Evolutionary conservation across 495 filamentous ascomycete species (phyloP).

Genomic region (Penicillium ochrochloron): DNA sequence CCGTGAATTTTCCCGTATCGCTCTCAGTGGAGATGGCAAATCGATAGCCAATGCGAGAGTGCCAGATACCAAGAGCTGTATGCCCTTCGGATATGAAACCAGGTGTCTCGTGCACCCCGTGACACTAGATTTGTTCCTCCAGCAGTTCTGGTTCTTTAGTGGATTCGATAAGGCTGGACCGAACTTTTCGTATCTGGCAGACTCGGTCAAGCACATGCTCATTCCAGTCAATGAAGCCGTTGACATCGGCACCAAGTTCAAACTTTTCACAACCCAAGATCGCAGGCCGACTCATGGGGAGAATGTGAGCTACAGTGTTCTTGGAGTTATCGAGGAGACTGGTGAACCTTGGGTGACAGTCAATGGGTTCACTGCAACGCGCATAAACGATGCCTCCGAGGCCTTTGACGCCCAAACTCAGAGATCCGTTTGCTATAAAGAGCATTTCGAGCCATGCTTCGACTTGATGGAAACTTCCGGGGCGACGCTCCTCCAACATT

Average conservation of each 20-base stretch:
- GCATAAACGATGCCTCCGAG: conserved; percentile 20
- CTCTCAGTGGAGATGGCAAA: conserved; percentile 14
- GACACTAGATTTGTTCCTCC: conserved; percentile 49
- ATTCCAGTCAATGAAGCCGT: conserved; percentile 23
- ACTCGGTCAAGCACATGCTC: conserved; percentile 27
- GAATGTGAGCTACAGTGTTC: conserved; percentile 29
- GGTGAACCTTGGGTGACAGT: conserved; percentile 29
- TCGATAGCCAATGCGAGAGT: conserved; percentile 41
- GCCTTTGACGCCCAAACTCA: neutral
- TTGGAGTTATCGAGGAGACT: conserved; percentile 29
- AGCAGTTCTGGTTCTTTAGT: conserved; percentile 37
- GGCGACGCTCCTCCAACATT: conserved; percentile 15
- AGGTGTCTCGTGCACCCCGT: conserved; percentile 51
- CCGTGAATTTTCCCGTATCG: conserved; percentile 36
- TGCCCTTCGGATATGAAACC: conserved; percentile 53
- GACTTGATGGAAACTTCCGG: conserved; percentile 30
- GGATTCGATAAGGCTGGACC: conserved; percentile 29
- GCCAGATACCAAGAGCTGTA: conserved; percentile 50
- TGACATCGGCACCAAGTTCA: conserved; percentile 23
- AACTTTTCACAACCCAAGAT: conserved; percentile 29
- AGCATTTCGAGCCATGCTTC: conserved; percentile 56
- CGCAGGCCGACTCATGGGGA: conserved; percentile 41
- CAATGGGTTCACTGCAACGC: conserved; percentile 24
- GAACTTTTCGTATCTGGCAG: conserved; percentile 26
- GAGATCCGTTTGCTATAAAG: conserved; percentile 44